Percentiles rank a stretch among this genome's conserved stretches.
Conservation (phyloP, 805 yeast species). For the Candida pseudofarinosa region DNA sequence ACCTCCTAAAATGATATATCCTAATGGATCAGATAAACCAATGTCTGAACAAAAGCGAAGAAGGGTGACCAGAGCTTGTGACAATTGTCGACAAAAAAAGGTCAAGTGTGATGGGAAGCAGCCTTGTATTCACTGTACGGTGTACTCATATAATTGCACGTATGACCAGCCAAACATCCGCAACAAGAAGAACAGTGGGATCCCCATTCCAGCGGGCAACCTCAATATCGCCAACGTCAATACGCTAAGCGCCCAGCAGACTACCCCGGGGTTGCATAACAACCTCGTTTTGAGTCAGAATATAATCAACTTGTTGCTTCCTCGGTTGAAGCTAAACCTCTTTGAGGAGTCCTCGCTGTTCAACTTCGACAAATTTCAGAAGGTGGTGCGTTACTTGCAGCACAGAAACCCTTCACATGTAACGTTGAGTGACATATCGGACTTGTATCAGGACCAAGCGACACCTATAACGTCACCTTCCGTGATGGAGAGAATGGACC, state of each 20-base stretch:
- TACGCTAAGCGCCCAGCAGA: constrained; percentile 5
- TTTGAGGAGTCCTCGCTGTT: constrained; percentile 27
- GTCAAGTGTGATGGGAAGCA: constrained; percentile 77
- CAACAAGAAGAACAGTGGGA: constrained; percentile 39
- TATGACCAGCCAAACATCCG: constrained; percentile 73
- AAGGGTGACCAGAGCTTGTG: constrained; percentile 73
- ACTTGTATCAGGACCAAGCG: constrained; percentile 24
- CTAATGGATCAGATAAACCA: constrained; percentile 2
- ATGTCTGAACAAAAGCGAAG: constrained; percentile 42
- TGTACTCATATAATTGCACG: constrained; percentile 78
- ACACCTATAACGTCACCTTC: constrained; percentile 12
- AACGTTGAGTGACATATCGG: constrained; percentile 24
- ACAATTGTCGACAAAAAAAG: constrained; percentile 69
- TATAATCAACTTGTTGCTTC: constrained; percentile 30
- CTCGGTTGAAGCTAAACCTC: constrained; percentile 30
- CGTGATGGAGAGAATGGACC: constrained; percentile 7
- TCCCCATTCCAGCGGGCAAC: constrained; percentile 22
- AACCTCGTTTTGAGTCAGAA: constrained; percentile 29
- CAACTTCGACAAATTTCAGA: constrained; percentile 32
- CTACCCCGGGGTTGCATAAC: constrained; percentile 2
- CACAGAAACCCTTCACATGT: constrained; percentile 12
- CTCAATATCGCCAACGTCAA: neutral
- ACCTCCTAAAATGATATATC: constrained; percentile 3
- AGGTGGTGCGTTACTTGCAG: constrained; percentile 18
- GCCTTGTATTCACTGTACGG: constrained; percentile 83